Evolutionary conservation across 2,329 filamentous ascomycete genomes (phyloP), one percentile per base, ranked within the genome.

Genomic region (Bipolaris bicolor): DNA sequence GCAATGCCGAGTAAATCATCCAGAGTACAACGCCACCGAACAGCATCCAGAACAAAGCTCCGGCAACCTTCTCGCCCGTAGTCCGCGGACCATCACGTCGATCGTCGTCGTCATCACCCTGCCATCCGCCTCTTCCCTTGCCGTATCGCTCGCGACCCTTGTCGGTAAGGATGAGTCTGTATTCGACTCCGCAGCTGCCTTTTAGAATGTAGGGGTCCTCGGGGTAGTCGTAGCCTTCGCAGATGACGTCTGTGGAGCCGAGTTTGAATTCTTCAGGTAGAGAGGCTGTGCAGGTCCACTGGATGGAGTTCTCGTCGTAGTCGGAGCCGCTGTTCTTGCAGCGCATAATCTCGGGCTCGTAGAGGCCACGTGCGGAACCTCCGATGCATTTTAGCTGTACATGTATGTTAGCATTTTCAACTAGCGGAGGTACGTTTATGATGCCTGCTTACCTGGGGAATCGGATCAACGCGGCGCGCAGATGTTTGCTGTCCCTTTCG

Each of bases 151-250:
- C 77, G 77, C 93, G 87, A 3, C 95, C 95, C 60, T 83, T 81
- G 10, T 89, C 86, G 1, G 93, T 98, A 50, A 98, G 80, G 0
- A 90, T 76, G 6, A 98, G 78, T 13, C 89, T 83, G 77, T 98
- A 98, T 78, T 97, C 91, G 22, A 97, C 93, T 13, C 90, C 95
- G 77, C 94, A 98, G 75, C 90, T 95, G 20, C 95, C 95, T 70
- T 90, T 92, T 52, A 98, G 79, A n/a, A 98, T 85, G 75, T 92
- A 96, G 0, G 87, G 86, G 74, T 98, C 95, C 45, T 94, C 86
- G 0, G 88, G 78, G 13, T 80, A 82, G 56, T 85, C 81, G 78
- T 97, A 98, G 10, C 95, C 94, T 73, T 99, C 94, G 76, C 95
- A 99, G 10, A 92, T 82, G 53, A 98, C 94, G 61, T 98, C 93